These are phyloP conservation scores for Amylostereum areolatum DNA, from an alignment of 1,284 basidiomycete species.

Conservation along the genomic window DNA sequence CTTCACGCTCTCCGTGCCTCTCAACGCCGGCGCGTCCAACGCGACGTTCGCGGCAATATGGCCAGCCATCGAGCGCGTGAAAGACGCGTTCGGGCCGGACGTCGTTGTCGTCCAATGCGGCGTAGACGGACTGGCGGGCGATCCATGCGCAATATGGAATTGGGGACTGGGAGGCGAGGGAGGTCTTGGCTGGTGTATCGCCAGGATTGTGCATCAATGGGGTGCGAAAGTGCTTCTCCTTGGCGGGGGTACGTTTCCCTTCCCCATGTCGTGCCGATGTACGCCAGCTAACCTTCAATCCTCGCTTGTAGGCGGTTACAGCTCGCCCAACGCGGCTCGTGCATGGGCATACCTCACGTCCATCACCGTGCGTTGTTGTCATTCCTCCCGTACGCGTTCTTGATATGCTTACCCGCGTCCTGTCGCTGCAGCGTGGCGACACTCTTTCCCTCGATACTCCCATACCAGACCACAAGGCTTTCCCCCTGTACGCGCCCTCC, in stretches of 20 bases:
- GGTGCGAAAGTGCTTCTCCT: slow-evolving; percentile 53
- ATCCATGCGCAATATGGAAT: slow-evolving; percentile 76
- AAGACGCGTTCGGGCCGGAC: slow-evolving; percentile 65
- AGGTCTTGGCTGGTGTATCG: slow-evolving; percentile 67
- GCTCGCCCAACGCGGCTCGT: slow-evolving; percentile 75
- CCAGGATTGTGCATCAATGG: slow-evolving; percentile 53
- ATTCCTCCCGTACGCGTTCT: not conserved
- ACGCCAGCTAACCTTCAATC: slow-evolving; percentile 5
- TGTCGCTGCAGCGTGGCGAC: slow-evolving; percentile 37
- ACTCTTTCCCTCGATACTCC: slow-evolving; percentile 51
- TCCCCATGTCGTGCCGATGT: no score
- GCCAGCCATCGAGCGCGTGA: slow-evolving; percentile 55
- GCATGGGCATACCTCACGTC: slow-evolving; percentile 83
- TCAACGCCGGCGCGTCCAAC: slow-evolving; percentile 60
- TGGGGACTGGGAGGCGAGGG: slow-evolving; percentile 63
- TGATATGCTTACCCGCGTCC: not conserved
- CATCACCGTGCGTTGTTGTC: slow-evolving; percentile 46
- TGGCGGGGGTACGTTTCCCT: slow-evolving; percentile 48
- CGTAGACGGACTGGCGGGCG: slow-evolving; percentile 79
- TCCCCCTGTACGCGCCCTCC: slow-evolving; percentile 69
- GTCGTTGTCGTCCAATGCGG: slow-evolving; percentile 84
- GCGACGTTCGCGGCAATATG: slow-evolving; percentile 60
- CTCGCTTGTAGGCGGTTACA: slow-evolving; percentile 63
- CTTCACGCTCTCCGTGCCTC: slow-evolving; percentile 72
- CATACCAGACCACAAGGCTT: slow-evolving; percentile 69